Base-by-base conservation (phyloP, 768 basidiomycete genomes). In the Leccinum imitatum region DNA sequence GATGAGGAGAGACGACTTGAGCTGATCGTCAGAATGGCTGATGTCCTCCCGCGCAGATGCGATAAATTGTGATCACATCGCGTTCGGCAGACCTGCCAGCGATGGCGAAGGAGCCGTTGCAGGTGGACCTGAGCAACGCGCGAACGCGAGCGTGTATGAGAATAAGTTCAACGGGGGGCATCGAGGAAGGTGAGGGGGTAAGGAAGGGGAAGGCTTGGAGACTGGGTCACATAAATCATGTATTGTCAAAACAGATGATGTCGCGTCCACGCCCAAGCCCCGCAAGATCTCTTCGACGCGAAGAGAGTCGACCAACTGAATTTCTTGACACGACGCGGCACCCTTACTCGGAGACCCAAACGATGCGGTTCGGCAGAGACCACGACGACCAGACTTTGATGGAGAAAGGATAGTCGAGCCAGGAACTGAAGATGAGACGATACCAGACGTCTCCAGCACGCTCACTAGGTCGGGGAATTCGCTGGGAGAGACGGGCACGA, bases 391-490 rank as follows among this genome's bases (percentile, higher is more conserved):
- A 30, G 81, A 78, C 65, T 78, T 82, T 17, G 78, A 75, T 0
- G 82, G 77, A 8, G 80, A 76, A 4, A 74, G 62, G 21, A 73
- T 63, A 50, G 66, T 60, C 54, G 69, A 55, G 61, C 69, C 56
- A 71, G 76, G 11, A 74, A 3, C 81, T 63, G 53, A 65, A 17
- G 64, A 63, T 0, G 79, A 77, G 10, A 89, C 73, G 7, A 91
- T 76, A 2, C 92, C 92, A 7, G 83, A 80, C 4, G 87, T 89
- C 73, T 94, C 91, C 39, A 94, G 75, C 52, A 93, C 76, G 25
- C 83, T 81, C 1, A 89, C 67, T 3, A 93, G 77, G 64, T 94
- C 91, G 0, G 79, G 76, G 63, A 94, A 92, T 65, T 93, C 92
- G 69, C 83, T 89, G 8, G 88, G 80, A 10, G 87, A 89, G 2